Percentiles rank a stretch among this genome's conserved stretches.
These are phyloP conservation scores for Dactylellina sp. DNA, from an alignment of 2,329 filamentous ascomycete species.

Conservation along the genomic window DNA sequence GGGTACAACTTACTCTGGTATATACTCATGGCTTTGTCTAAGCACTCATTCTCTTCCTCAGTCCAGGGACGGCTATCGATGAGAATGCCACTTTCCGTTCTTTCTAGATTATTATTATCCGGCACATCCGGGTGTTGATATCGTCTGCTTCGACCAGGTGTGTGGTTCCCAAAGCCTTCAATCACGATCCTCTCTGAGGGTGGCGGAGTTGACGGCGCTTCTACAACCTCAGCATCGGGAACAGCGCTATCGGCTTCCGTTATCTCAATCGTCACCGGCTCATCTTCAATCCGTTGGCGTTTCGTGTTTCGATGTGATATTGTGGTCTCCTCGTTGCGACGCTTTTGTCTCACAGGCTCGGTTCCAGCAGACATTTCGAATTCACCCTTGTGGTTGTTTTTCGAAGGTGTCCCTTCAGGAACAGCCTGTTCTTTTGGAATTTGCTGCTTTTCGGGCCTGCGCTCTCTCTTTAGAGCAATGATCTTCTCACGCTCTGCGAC, in stretches of 20 bases:
- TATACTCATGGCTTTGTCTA: constrained; percentile 10
- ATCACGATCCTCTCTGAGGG: constrained; percentile 24
- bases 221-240: not conserved
- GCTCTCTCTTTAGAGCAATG: not conserved
- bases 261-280: not conserved
- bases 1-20: not conserved
- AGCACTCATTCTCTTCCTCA: constrained; percentile 16
- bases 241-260: not conserved
- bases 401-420: no score
- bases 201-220: constrained; percentile 4
- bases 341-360: constrained; percentile 6
- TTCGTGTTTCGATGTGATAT: not conserved
- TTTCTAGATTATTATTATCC: not conserved
- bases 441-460: no score
- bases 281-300: not conserved
- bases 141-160: constrained; percentile 31
- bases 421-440: no score
- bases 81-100: constrained; percentile 18
- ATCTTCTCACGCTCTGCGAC: constrained; percentile 8
- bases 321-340: not conserved
- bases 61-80: constrained; percentile 50
- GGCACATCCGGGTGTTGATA: constrained; percentile 3
- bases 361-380: not conserved
- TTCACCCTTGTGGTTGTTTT: not conserved
- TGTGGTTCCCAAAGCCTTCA: constrained; percentile 42